Base-by-base conservation (phyloP, 176 grass and related monocot species). In the Thalia dealbata region DNA sequence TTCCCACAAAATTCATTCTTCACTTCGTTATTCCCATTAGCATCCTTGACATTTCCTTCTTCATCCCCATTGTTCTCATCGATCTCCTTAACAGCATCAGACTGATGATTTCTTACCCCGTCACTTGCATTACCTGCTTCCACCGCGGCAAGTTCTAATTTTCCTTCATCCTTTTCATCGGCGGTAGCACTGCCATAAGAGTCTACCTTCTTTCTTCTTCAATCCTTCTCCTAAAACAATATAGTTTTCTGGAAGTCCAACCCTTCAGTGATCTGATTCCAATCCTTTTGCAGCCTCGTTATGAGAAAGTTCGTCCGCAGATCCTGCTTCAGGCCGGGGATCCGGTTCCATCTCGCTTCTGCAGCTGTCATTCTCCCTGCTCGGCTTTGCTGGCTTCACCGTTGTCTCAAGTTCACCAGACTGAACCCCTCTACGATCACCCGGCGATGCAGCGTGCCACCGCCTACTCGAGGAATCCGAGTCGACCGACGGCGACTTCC, bases 331-430 rank as follows among this genome's bases (percentile, higher is more conserved):
- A 6, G 74, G 85, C 32, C 4, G 32, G 32, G 32, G 32, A 77
- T 93, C 90, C 27, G 83, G 87, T 9, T 91, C 81, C 79, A 93
- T 91, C 73, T 99, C 95, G 14, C 44, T 63, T 14, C 26, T 23
- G 30, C 71, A 38, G 32, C 32, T 68, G 15, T 52, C 77, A 35
- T n/a, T 87, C 62, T 79, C 81, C 76, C 81, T 88, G 76, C 55
- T 79, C 18, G 3, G 3, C 69, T 72, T 88, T 0, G 83, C 78
- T 25, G 52, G 30, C 81, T 90, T 88, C 50, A 27, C 58, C 9
- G 73, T 41, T 23, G 54, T 64, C 72, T 86, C 85, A 2, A 64
- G 14, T 72, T 75, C 83, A 75, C 80, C 81, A 2, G 77, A 77
- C 5, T 80, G 66, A 42, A 81, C 78, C 54, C 55, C 43, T 50